Evolutionary conservation across 2,329 filamentous ascomycete species (phyloP).

Genomic region (Penicillium sumatraense): DNA sequence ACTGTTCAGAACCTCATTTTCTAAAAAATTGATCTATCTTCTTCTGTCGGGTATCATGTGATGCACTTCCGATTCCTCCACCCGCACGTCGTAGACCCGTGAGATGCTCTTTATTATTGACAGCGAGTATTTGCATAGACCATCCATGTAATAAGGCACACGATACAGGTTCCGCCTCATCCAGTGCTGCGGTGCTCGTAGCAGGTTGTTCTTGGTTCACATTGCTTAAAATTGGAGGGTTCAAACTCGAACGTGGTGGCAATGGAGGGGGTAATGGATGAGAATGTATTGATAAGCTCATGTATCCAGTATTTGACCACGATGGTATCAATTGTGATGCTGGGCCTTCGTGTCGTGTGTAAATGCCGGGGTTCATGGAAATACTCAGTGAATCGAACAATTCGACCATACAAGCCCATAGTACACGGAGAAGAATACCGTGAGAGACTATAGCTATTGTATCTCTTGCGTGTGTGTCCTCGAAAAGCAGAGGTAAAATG

Average conservation of each 20-base stretch:
- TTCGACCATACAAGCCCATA: slow-evolving; percentile 67
- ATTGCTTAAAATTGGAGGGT: neutral
- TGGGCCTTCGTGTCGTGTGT: slow-evolving; percentile 32
- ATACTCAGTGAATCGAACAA: slow-evolving; percentile 57
- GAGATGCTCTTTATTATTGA: slow-evolving; percentile 76
- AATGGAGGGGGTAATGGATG: neutral
- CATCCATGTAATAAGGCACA: slow-evolving; percentile 38
- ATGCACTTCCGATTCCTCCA: slow-evolving; percentile 79
- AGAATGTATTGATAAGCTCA: slow-evolving; percentile 51
- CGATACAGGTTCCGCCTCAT: no score
- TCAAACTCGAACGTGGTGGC: neutral
- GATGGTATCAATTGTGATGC: slow-evolving; percentile 56
- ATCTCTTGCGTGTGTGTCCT: slow-evolving; percentile 38
- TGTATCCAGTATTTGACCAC: slow-evolving; percentile 70
- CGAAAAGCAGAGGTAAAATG: slow-evolving; percentile 61
- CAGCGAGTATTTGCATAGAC: slow-evolving; percentile 58
- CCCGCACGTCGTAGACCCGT: slow-evolving; percentile 75
- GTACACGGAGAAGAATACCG: slow-evolving; percentile 74
- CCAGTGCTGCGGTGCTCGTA: neutral
- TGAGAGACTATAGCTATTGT: slow-evolving; percentile 76
- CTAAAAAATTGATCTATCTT: slow-evolving; percentile 76
- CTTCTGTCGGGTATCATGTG: slow-evolving; percentile 75
- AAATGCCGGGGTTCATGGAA: slow-evolving; percentile 31
- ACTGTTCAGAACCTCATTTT: neutral
- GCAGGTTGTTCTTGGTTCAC: neutral